Evolutionary conservation across 306 rosid species (phyloP).

Genomic region (Ochetophila trinervis): DNA sequence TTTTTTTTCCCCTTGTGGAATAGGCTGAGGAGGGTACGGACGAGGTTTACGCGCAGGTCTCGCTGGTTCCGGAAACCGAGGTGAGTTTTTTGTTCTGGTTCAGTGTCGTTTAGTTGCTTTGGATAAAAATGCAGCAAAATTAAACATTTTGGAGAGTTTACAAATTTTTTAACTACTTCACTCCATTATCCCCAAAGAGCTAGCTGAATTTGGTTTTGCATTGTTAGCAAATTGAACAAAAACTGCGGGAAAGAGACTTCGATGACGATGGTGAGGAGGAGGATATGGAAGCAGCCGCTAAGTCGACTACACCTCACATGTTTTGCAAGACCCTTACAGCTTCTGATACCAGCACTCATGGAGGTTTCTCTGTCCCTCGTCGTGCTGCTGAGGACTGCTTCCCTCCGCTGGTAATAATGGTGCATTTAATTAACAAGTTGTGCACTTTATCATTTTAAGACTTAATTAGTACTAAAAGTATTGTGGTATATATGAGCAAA

Average conservation of each 20-base stretch:
- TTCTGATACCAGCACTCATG: slow-evolving; percentile 98
- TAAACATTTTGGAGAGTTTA: slow-evolving; percentile 6
- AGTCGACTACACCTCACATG: slow-evolving; percentile 91
- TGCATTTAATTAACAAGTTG: background rate
- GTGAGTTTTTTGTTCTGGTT: slow-evolving; percentile 39
- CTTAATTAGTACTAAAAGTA: too few species aligned
- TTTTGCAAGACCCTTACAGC: slow-evolving; percentile 99
- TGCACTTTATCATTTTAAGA: too few species aligned
- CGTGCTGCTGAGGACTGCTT: slow-evolving; percentile 99
- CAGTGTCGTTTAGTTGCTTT: background rate
- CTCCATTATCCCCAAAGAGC: background rate
- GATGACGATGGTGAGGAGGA: slow-evolving; percentile 64
- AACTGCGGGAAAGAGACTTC: slow-evolving; percentile 45
- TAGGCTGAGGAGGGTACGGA: slow-evolving; percentile 97
- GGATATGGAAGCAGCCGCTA: slow-evolving; percentile 59
- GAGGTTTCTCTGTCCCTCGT: slow-evolving; percentile 98
- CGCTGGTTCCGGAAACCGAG: slow-evolving; percentile 85
- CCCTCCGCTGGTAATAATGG: slow-evolving; percentile 76
- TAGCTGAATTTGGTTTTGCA: slow-evolving; percentile 21
- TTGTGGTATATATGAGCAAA: too few species aligned
- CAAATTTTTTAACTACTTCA: background rate
- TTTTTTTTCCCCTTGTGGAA: slow-evolving; percentile 10
- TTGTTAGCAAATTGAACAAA: slow-evolving; percentile 52
- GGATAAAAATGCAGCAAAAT: slow-evolving; percentile 20
- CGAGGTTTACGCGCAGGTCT: slow-evolving; percentile 86